A percentile compares a stretch with the other conserved stretches of the same genome.
Conservation (phyloP, 2,329 filamentous ascomycete genomes). For the Microascus cirrosus region DNA sequence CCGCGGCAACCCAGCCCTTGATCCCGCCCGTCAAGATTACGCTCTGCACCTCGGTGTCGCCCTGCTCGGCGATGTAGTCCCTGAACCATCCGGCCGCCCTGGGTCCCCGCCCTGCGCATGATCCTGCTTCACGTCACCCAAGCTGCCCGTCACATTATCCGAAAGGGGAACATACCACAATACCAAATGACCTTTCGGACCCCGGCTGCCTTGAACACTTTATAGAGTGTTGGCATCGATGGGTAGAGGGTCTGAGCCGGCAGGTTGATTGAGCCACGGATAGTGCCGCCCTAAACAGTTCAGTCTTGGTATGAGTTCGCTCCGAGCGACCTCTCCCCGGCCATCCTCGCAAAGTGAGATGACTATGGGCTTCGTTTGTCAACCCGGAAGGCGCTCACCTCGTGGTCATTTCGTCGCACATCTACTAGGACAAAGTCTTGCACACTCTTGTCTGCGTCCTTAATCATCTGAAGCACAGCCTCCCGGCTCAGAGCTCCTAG, state of each 20-base stretch:
- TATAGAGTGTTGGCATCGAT: conserved; percentile 33
- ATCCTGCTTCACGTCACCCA: conserved; percentile 10
- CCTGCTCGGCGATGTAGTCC: conserved; percentile 37
- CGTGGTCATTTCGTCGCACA: conserved; percentile 29
- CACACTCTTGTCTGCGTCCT: conserved; percentile 10
- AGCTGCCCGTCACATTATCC: not conserved
- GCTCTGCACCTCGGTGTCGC: conserved; percentile 30
- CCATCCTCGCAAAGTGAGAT: not conserved
- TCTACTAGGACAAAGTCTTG: conserved; percentile 30
- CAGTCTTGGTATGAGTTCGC: not conserved
- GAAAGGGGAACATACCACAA: conserved; percentile 29
- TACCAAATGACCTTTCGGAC: conserved; percentile 41
- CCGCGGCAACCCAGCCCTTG: conserved; percentile 35
- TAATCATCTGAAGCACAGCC: conserved; percentile 23
- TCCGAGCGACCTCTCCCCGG: not conserved
- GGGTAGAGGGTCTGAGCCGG: conserved; percentile 44
- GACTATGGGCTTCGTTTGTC: not conserved
- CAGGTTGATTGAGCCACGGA: conserved; percentile 45
- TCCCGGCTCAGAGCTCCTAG: conserved; percentile 16
- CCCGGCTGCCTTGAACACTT: conserved; percentile 36
- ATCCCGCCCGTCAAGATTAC: conserved; percentile 39
- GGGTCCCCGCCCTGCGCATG: conserved; percentile 34
- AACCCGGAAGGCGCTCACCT: conserved; percentile 18
- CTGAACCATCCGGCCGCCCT: conserved; percentile 45
- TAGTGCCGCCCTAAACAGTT: conserved; percentile 39